Base-by-base conservation (phyloP, 2,329 filamentous ascomycete species). In the Curvularia eragrostidis region DNA sequence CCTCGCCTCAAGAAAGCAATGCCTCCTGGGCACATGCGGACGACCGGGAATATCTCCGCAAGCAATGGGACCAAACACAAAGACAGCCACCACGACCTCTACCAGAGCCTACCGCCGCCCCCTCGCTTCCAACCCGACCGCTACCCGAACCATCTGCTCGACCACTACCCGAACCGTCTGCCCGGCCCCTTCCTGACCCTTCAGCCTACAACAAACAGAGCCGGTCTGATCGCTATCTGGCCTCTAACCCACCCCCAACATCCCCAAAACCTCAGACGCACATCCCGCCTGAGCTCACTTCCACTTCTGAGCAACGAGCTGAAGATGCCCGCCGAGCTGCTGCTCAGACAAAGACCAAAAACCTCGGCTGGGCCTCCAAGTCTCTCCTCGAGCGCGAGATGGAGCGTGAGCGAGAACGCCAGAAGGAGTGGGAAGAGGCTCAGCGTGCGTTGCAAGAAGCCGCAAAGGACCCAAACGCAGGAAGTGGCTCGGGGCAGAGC, bases 361-460 rank as follows among this genome's bases (percentile, higher is more conserved):
- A 86, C 1, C 84, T 80, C 26, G 86, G 85, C 0, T 87, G 84
- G 84, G 87, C 87, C 1, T 83, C 83, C 63, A 90, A 89, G 78
- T 90, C 87, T 0, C 81, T 93, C 9, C 83, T 93, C 1, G 90
- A 93, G 77, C 85, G 89, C 26, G 90, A 93, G 76, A 92, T 93
- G 89, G 90, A 93, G 74, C 82, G 89, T 72, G 90, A 93, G 76
- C 83, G 90, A 8, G 86, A 91, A 78, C 82, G 90, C 13, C 90
- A 93, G 77, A 84, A 83, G 54, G 90, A 93, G 73, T 93, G 91
- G 91, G 91, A 95, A 74, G 86, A 90, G 61, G 81, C 86, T 1
- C 91, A 94, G 76, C 82, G 86, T 69, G 86, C 85, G 63, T 85
- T 86, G 18, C 84, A 85, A 21, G 83, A 83, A 54, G 82, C 85